Evolutionary conservation across 2,329 filamentous ascomycete species (phyloP), one percentile per base, ranked within the genome.

Genomic region (Aspergillus felis): DNA sequence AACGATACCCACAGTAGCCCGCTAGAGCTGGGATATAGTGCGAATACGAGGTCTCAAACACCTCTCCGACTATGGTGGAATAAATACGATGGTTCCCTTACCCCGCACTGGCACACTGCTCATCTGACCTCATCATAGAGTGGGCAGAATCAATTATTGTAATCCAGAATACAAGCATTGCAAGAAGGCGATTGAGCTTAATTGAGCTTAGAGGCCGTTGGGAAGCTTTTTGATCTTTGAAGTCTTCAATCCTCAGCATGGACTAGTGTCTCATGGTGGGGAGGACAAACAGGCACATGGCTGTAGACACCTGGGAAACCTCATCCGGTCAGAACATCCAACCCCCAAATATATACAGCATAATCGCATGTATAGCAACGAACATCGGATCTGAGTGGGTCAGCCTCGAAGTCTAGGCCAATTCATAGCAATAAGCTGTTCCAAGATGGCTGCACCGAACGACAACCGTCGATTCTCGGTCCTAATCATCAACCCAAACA

Each of bases 401-500:
- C 14, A 38, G 14, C 20, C 4, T 46, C 42, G 12, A 22, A 14
- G 3, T 46, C 12, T 3, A 10, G 3, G 42, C 22, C 12, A 4
- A 24, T 24, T 46, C 10, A 24, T 46, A n/a, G 49, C 27, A 24
- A 54, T 49, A 53, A 49, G 57, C 57, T 51, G 57, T 54, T 20
- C 3, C 27, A 20, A 9, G 22, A 67, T 68, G 63, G 54, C 61
- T 51, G 22, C 59, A 47, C 28, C 57, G 49, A 58, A 52, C 32
- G 58, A 57, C 27, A 55, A 61, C 17, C 51, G 44, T 32, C 55
- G 58, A 42, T 68, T 69, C 53, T 67, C 66, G 6, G 66, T 79
- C 56, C 67, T 79, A 52, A 69, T 79, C 50, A 73, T 79, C 67
- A 79, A 79, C 60, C 77, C 77, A 49, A 79, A 79, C 61, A 76